These are phyloP conservation scores for Gynochthodes officinalis DNA, from an alignment of 257 asterid genomes.

Conservation along the genomic window DNA sequence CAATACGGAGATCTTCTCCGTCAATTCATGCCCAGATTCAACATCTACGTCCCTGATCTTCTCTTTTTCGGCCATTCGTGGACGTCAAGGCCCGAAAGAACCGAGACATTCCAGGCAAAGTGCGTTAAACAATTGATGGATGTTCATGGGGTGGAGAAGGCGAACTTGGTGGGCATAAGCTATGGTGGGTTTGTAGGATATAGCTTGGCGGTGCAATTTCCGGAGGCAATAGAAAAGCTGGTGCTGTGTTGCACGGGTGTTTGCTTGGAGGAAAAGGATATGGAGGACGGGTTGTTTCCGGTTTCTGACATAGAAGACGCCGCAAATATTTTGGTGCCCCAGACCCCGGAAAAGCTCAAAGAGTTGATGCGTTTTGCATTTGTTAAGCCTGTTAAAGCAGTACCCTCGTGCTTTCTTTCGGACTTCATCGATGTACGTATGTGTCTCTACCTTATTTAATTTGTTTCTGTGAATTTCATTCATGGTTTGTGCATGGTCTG, in stretches of 20 bases:
- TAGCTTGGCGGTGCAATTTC: conserved; percentile 78
- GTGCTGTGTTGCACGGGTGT: conserved; percentile 87
- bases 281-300: conserved; percentile 61
- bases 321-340: conserved; percentile 73
- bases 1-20: conserved; percentile 86
- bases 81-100: conserved; percentile 63
- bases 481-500: background rate
- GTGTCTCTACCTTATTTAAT: background rate
- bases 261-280: conserved; percentile 77
- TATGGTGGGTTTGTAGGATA: conserved; percentile 89
- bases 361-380: conserved; percentile 76
- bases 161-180: conserved; percentile 79
- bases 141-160: conserved; percentile 42
- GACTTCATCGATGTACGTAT: conserved; percentile 72
- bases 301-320: conserved; percentile 77
- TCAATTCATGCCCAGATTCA: conserved; percentile 72
- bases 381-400: conserved; percentile 53
- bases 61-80: conserved; percentile 77
- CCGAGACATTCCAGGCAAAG: conserved; percentile 76
- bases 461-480: background rate
- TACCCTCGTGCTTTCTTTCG: conserved; percentile 77
- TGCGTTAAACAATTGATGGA: conserved; percentile 72
- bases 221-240: conserved; percentile 62
- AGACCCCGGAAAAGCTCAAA: conserved; percentile 72
- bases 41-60: conserved; percentile 89